phyloP scores from a whole-genome alignment of 2,329 filamentous ascomycete genomes.

The Coleophoma cylindrospora region DNA sequence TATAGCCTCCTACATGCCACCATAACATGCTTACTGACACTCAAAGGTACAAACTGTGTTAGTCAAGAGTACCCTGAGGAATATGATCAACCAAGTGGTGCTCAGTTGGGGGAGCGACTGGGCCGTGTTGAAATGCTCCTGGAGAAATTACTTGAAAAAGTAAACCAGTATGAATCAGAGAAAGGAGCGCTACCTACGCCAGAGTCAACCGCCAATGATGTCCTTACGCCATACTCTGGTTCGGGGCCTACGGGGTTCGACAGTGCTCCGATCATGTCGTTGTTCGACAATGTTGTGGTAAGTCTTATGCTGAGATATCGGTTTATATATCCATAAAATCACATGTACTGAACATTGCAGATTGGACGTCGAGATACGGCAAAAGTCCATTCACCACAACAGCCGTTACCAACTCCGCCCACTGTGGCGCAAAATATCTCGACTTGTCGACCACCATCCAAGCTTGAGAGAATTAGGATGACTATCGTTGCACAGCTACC shows the following conservation, averaged over 20 bases:
- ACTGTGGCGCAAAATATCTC: conserved; percentile 8
- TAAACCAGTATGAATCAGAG: conserved; percentile 19
- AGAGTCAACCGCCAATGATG: conserved; percentile 21
- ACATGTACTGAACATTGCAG: conserved; percentile 8
- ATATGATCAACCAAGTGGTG: conserved; percentile 16
- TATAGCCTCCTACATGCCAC: too few species aligned
- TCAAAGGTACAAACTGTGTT: conserved; percentile 18
- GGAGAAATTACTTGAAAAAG: conserved; percentile 22
- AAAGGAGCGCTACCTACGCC: conserved; percentile 22
- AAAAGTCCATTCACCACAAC: conserved; percentile 2
- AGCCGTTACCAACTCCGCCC: conserved; percentile 15
- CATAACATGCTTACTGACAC: too few species aligned
- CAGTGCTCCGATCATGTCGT: conserved; percentile 18
- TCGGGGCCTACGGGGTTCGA: conserved; percentile 6
- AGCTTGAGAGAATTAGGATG: conserved; percentile 20
- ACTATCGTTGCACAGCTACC: conserved; percentile 22
- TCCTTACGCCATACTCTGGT: conserved; percentile 14
- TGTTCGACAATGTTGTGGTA: conserved; percentile 24
- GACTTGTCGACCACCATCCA: conserved; percentile 12
- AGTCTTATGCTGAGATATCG: conserved; percentile 2
- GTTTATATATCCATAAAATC: background rate
- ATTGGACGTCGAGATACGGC: conserved; percentile 17
- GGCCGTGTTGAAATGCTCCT: conserved; percentile 23
- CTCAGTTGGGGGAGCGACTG: conserved; percentile 23
- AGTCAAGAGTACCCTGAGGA: conserved; percentile 27